Conservation (phyloP, 169 alveolate species). For the Fabrea salina region DNA sequence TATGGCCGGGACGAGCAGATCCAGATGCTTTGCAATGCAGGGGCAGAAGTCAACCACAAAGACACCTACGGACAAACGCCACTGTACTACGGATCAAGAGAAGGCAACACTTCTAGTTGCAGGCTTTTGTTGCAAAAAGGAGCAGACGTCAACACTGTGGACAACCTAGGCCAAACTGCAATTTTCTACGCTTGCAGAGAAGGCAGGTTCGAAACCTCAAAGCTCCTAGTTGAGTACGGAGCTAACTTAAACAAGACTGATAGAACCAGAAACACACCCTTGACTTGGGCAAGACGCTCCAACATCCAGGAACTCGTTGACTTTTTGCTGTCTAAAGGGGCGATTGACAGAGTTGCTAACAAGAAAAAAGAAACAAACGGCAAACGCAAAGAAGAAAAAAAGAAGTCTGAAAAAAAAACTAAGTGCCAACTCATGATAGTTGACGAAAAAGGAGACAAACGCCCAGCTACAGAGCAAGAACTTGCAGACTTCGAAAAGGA, state of each 20-base stretch:
- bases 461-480: conserved; percentile 50
- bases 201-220: conserved; percentile 38
- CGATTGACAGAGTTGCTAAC: background rate
- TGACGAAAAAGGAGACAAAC: conserved; percentile 39
- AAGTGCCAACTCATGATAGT: conserved; percentile 31
- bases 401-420: conserved; percentile 17
- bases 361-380: conserved; percentile 11
- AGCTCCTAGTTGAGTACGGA: conserved; percentile 39
- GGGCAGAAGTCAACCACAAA: background rate
- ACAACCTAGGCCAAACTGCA: conserved; percentile 48
- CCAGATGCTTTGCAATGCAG: background rate
- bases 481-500: conserved; percentile 53
- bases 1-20: conserved; percentile 7
- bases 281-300: conserved; percentile 34
- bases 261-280: conserved; percentile 43
- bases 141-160: conserved; percentile 32
- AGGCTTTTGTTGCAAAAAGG: conserved; percentile 30
- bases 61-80: conserved; percentile 43
- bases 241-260: conserved; percentile 49
- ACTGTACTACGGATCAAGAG: conserved; percentile 48
- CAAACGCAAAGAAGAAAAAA: conserved; percentile 11
- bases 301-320: conserved; percentile 23
- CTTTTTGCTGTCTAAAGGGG: conserved; percentile 28
- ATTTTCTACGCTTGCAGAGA: conserved; percentile 53
- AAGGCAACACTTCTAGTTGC: conserved; percentile 25